These are phyloP conservation scores for Hippophae rhamnoides DNA, from an alignment of 306 rosid species.

Conservation along the genomic window DNA sequence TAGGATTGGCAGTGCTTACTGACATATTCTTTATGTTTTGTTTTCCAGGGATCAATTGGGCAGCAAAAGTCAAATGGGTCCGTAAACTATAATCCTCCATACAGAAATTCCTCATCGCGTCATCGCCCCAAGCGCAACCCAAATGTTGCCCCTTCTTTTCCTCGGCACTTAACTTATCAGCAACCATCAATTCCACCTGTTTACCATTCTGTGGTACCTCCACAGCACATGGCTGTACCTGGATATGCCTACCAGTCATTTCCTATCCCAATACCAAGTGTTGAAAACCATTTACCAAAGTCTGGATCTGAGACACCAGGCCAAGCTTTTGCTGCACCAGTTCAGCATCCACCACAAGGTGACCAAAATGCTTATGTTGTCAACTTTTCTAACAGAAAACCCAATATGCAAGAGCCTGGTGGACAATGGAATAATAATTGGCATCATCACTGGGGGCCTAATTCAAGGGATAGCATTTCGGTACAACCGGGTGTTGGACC, in stretches of 20 bases:
- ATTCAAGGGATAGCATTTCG: conserved; percentile 50
- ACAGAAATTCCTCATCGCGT: conserved; percentile 48
- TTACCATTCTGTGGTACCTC: conserved; percentile 55
- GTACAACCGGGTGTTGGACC: conserved; percentile 66
- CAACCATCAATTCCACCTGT: conserved; percentile 44
- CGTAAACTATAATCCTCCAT: conserved; percentile 43
- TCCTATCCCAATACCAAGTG: conserved; percentile 49
- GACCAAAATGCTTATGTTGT: conserved; percentile 48
- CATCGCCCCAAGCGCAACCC: conserved; percentile 57
- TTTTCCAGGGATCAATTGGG: conserved; percentile 34
- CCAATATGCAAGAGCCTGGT: conserved; percentile 52
- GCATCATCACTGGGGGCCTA: conserved; percentile 64
- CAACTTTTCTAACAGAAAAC: conserved; percentile 56
- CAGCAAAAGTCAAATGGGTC: conserved; percentile 46
- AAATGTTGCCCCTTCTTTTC: conserved; percentile 42
- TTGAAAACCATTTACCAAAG: conserved; percentile 48
- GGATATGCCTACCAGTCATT: conserved; percentile 61
- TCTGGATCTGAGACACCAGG: conserved; percentile 48
- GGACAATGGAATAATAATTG: conserved; percentile 55
- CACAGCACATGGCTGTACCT: conserved; percentile 52
- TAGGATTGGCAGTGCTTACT: neutral
- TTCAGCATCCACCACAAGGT: conserved; percentile 46
- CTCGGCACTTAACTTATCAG: conserved; percentile 49
- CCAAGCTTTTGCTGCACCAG: conserved; percentile 48
- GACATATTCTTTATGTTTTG: conserved; percentile 4